These are phyloP conservation scores for Plasmodium yoelii DNA, from an alignment of 169 alveolate species.

Conservation along the genomic window DNA sequence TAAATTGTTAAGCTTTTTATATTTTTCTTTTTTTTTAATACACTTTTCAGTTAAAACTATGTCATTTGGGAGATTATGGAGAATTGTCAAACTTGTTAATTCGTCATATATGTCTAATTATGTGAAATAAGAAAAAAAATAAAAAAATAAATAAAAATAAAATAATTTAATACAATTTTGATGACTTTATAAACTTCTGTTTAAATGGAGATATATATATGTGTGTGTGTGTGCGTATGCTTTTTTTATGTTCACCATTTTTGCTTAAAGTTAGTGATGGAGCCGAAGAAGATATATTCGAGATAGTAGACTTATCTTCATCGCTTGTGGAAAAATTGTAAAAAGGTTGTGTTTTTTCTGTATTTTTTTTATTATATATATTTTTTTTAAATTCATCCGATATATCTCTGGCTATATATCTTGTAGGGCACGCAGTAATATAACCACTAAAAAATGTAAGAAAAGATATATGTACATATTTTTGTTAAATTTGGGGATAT, in stretches of 20 bases:
- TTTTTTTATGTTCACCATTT: neutral
- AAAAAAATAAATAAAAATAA: neutral
- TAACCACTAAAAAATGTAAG: slow-evolving; percentile 27
- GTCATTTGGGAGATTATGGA: slow-evolving; percentile 11
- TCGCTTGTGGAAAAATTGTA: neutral
- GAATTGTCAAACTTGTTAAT: slow-evolving; percentile 33
- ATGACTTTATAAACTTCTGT: neutral
- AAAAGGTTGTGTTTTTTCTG: neutral
- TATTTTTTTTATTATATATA: neutral
- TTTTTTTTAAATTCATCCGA: slow-evolving; percentile 6
- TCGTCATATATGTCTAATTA: slow-evolving; percentile 8
- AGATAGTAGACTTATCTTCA: neutral
- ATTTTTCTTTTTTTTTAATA: slow-evolving; percentile 3
- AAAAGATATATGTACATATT: neutral
- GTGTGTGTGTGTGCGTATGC: too few species aligned
- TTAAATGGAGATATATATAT: neutral
- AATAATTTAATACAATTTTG: neutral
- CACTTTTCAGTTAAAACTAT: slow-evolving; percentile 30
- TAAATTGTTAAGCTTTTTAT: neutral
- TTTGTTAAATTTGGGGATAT: neutral
- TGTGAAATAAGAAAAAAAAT: neutral
- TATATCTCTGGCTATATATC: neutral
- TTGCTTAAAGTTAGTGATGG: neutral
- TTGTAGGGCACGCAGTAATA: slow-evolving; percentile 36
- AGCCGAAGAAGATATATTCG: neutral